phyloP scores from a whole-genome alignment of 805 yeast genomes.

The Hanseniaspora osmophila region DNA sequence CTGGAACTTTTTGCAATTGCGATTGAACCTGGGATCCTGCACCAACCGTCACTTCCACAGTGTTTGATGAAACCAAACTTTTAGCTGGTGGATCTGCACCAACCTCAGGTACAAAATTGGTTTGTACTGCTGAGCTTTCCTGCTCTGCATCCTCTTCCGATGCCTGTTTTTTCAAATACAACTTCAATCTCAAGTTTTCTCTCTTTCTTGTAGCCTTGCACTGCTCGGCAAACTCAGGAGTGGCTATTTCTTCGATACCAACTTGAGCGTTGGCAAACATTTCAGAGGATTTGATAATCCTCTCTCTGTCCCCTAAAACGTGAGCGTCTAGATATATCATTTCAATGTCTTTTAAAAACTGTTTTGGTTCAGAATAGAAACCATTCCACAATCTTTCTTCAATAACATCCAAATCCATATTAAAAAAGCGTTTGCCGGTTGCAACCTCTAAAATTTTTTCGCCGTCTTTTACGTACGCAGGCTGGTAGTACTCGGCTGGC shows the following conservation, averaged over 20 bases:
- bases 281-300: conserved; percentile 70
- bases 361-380: conserved; percentile 81
- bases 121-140: not conserved
- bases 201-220: conserved; percentile 63
- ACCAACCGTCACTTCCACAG: too few species aligned
- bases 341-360: conserved; percentile 72
- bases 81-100: not conserved
- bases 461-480: conserved; percentile 37
- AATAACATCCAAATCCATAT: conserved; percentile 86
- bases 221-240: conserved; percentile 56
- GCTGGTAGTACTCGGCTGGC: conserved; percentile 21
- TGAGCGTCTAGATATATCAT: conserved; percentile 70
- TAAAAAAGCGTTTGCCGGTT: conserved; percentile 59
- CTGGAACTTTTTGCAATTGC: too few species aligned
- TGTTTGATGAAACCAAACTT: too few species aligned
- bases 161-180: conserved; percentile 14
- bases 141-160: conserved; percentile 19
- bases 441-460: conserved; percentile 71
- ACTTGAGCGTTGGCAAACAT: conserved; percentile 95
- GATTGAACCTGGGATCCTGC: too few species aligned
- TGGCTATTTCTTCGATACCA: conserved; percentile 77
- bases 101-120: not conserved
- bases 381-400: conserved; percentile 98
- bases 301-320: conserved; percentile 68
- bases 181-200: conserved; percentile 40